Conservation (phyloP, 495 filamentous ascomycete species). For the Cercophora sp. region DNA sequence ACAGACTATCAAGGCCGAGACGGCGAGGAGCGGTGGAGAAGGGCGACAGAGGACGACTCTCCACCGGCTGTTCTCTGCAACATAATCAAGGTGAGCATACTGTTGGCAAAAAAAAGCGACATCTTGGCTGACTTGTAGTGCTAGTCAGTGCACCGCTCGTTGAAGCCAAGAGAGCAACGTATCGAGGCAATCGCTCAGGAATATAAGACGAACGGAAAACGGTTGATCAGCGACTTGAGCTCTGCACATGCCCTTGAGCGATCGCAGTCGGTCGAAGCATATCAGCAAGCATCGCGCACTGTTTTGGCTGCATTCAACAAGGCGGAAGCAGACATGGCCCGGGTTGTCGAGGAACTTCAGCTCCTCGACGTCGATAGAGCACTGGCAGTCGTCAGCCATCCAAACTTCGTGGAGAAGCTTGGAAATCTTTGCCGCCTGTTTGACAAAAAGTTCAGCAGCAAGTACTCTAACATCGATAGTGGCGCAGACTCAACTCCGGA, state of each 20-base stretch:
- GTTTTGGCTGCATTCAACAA: constrained; percentile 1
- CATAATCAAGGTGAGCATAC: constrained; percentile 14
- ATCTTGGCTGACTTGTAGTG: background rate
- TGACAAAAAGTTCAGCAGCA: background rate
- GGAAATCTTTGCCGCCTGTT: background rate
- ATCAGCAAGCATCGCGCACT: constrained; percentile 3
- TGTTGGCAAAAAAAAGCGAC: background rate
- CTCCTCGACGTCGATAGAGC: background rate
- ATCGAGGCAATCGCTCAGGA: constrained; percentile 18
- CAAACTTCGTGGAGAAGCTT: background rate
- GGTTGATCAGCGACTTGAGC: constrained; percentile 14
- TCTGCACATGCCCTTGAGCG: constrained; percentile 15
- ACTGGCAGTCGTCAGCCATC: background rate
- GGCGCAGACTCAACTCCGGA: too few species aligned
- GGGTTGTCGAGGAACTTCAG: background rate
- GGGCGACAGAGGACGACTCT: constrained; percentile 13
- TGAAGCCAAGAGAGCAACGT: constrained; percentile 22
- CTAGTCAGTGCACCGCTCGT: constrained; percentile 15
- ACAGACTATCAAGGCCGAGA: too few species aligned
- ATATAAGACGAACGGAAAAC: constrained; percentile 14
- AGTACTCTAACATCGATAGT: too few species aligned
- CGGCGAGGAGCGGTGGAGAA: too few species aligned
- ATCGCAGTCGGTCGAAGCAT: background rate
- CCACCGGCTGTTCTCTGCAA: constrained; percentile 11
- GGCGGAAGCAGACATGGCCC: constrained; percentile 8